Conservation (phyloP, 306 rosid species). For the Fragaria iinumae region DNA sequence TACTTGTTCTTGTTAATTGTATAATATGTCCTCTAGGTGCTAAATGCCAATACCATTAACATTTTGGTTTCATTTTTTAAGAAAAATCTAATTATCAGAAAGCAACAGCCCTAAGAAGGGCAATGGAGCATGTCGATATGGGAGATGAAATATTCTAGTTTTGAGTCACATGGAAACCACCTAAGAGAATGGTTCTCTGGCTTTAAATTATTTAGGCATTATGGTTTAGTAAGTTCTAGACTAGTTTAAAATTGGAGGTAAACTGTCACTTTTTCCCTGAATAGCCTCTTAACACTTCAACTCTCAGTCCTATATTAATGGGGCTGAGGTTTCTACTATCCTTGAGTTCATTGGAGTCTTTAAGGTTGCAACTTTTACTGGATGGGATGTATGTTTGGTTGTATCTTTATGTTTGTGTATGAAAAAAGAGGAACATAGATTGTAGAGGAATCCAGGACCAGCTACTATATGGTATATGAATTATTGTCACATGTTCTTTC, state of each 20-base stretch:
- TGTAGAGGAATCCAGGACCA: constrained; percentile 1
- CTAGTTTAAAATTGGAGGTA: neutral
- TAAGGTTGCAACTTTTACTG: constrained; percentile 5
- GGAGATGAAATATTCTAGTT: neutral
- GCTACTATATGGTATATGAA: constrained; percentile 3
- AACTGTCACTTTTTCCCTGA: neutral
- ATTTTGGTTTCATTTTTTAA: neutral
- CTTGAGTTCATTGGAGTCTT: constrained; percentile 14
- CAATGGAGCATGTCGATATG: neutral
- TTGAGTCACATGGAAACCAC: neutral
- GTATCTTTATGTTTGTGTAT: constrained; percentile 10
- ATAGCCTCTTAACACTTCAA: neutral
- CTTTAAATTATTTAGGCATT: neutral
- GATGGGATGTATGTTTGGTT: constrained; percentile 6
- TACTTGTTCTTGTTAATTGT: neutral
- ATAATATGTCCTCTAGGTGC: neutral
- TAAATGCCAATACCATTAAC: neutral
- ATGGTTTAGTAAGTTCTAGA: neutral
- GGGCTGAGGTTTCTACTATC: neutral
- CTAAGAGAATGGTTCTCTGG: neutral
- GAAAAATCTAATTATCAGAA: neutral
- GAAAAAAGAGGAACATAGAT: neutral
- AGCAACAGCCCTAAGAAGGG: neutral
- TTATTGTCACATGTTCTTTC: neutral
- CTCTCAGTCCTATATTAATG: neutral